Conservation (phyloP, 2,329 filamentous ascomycete genomes). For the Chaetomiaceae sp. region DNA sequence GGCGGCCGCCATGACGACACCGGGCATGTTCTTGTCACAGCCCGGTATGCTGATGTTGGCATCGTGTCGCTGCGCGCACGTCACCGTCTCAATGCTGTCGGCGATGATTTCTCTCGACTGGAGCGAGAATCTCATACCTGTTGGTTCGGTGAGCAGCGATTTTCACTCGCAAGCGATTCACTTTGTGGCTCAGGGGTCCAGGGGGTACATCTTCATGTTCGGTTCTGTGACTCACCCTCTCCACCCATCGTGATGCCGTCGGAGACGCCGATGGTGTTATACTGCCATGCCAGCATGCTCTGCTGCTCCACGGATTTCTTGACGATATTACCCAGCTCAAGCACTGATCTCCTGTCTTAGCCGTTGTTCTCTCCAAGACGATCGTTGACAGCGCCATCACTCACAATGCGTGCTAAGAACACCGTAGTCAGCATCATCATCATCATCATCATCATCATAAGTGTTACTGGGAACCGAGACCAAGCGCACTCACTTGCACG, state of each 20-base stretch:
- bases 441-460: no score
- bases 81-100: constrained; percentile 90
- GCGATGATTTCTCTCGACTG: constrained; percentile 90
- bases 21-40: constrained; percentile 98
- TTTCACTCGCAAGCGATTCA: neutral
- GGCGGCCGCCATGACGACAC: constrained; percentile 83
- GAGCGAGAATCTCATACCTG: constrained; percentile 89
- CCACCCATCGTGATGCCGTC: constrained; percentile 95
- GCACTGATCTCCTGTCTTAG: constrained; percentile 48
- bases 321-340: constrained; percentile 82
- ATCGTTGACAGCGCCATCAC: constrained; percentile 2
- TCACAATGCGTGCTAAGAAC: constrained; percentile 25
- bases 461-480: no score
- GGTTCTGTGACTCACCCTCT: constrained; percentile 66
- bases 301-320: constrained; percentile 77
- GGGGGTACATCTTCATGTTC: no score
- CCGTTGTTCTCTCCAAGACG: neutral
- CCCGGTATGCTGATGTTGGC: constrained; percentile 90
- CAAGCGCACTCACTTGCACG: constrained; percentile 69
- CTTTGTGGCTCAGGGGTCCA: neutral
- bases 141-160: constrained; percentile 11
- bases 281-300: constrained; percentile 91
- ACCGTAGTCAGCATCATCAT: constrained; percentile 11
- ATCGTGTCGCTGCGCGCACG: constrained; percentile 86
- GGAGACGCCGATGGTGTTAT: constrained; percentile 83